Evolutionary conservation across 108 stramenopile species (phyloP).

Genomic region (Nannochloropsis granulata): DNA sequence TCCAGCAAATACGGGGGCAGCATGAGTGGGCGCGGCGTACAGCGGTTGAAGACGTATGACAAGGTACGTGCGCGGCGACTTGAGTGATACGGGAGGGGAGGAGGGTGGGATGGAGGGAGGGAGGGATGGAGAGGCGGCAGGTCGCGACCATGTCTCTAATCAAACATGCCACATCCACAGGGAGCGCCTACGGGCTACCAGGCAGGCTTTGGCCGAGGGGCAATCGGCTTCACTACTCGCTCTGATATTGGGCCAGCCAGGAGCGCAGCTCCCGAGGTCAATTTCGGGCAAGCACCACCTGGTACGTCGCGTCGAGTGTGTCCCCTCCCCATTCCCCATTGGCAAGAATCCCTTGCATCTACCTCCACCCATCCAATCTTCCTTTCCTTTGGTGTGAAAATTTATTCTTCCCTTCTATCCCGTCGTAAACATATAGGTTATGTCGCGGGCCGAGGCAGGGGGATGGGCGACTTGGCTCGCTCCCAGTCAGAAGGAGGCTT

Average conservation of each 20-base stretch:
- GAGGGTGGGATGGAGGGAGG: too few relatives aligned
- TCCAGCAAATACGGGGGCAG: not conserved
- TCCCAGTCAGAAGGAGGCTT: constrained; percentile 11
- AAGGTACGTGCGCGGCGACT: not conserved
- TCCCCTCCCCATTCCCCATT: not conserved
- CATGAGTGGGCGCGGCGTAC: not conserved
- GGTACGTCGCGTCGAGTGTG: not conserved
- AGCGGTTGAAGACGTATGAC: not conserved
- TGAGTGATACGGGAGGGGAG: too few relatives aligned
- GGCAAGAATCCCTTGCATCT: not conserved
- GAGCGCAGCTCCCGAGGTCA: constrained; percentile 2
- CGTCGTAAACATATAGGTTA: constrained; percentile 55
- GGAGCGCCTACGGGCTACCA: constrained; percentile 49
- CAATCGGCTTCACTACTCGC: constrained; percentile 90
- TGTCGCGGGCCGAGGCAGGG: constrained; percentile 63
- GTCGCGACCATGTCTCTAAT: not conserved
- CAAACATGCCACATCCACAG: not conserved
- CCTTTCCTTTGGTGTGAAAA: not conserved
- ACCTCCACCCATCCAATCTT: not conserved
- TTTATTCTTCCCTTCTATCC: not conserved
- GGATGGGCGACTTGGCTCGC: constrained; percentile 42
- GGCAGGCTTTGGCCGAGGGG: constrained; percentile 88
- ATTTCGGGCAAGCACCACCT: not conserved
- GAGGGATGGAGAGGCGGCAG: not conserved
- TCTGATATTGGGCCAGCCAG: constrained; percentile 73